Conservation (phyloP, 768 basidiomycete genomes). For the Boletus pseudopeckii region DNA sequence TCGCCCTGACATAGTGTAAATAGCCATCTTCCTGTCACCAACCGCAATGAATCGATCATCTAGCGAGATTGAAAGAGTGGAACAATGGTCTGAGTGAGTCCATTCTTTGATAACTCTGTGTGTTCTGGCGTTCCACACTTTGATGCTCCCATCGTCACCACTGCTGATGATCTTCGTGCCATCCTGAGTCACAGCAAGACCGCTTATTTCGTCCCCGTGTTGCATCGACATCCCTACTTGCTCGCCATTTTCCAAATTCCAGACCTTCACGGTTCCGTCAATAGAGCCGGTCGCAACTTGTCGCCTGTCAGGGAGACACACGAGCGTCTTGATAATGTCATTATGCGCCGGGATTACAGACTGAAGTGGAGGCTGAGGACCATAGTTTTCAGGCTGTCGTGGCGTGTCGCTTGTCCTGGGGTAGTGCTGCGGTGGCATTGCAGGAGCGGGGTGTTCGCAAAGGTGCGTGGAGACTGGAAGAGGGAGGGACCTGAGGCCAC, state of each 20-base stretch:
- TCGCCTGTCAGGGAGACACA: neutral
- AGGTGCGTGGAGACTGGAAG: no score
- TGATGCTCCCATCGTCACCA: neutral
- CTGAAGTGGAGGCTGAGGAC: neutral
- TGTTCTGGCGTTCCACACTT: conserved; percentile 2
- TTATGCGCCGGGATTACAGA: neutral
- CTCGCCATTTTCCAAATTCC: neutral
- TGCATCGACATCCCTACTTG: neutral
- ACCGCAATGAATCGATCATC: neutral
- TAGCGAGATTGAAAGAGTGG: neutral
- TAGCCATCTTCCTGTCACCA: no score
- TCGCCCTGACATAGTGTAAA: no score
- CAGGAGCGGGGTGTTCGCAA: no score
- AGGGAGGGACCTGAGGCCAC: no score
- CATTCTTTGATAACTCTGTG: neutral
- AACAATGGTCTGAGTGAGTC: neutral
- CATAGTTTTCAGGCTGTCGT: neutral
- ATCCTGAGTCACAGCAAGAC: neutral
- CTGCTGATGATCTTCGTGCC: neutral
- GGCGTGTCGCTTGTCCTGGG: neutral
- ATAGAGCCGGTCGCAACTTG: neutral
- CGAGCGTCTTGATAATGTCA: neutral
- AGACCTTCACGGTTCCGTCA: neutral
- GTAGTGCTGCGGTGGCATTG: neutral
- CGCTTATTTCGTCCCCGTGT: rapidly evolving